phyloP scores from a whole-genome alignment of 2,329 filamentous ascomycete species.

The Botrytis fragariae region DNA sequence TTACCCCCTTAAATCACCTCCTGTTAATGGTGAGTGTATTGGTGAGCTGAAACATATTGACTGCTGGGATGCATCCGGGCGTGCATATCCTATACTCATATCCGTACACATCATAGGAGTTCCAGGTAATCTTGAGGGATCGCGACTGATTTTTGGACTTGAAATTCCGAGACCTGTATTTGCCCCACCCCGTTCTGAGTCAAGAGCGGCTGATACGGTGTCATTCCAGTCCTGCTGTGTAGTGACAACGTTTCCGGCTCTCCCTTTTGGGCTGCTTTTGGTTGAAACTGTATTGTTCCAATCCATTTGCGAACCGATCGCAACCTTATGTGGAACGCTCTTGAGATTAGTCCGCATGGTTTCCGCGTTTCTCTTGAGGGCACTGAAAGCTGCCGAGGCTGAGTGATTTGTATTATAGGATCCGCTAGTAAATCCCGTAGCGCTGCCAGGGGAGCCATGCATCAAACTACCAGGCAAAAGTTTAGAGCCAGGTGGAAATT shows the following conservation, averaged over 20 bases:
- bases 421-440: not conserved
- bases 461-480: too few species aligned
- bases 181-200: not conserved
- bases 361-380: not conserved
- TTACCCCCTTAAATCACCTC: not conserved
- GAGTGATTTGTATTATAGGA: not conserved
- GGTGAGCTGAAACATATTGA: not conserved
- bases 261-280: not conserved
- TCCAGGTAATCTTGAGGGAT: not conserved
- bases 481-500: not conserved
- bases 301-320: not conserved
- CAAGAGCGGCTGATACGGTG: not conserved
- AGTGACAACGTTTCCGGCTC: not conserved
- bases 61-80: not conserved
- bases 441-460: not conserved
- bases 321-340: not conserved
- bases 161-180: not conserved
- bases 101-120: too few species aligned
- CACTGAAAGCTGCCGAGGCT: not conserved
- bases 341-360: not conserved
- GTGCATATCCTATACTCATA: not conserved
- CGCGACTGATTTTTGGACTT: not conserved
- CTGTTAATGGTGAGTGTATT: not conserved
- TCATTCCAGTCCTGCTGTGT: not conserved
- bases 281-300: not conserved